phyloP scores from a whole-genome alignment of 371 early-diverging fungal genomes.

The Circinella umbellata region DNA sequence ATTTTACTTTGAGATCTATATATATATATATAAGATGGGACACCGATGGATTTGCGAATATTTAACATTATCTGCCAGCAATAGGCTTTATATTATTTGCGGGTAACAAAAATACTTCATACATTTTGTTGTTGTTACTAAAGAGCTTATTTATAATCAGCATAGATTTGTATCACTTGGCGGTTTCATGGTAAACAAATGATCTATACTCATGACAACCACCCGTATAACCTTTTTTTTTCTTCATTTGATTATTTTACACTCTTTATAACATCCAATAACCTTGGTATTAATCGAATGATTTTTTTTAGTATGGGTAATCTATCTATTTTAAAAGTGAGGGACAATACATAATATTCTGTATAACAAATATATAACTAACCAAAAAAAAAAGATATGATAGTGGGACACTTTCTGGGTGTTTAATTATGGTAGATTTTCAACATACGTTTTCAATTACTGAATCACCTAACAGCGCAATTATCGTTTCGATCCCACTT shows the following conservation, averaged over 20 bases:
- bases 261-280: background rate
- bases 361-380: background rate
- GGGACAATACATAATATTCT: too few species aligned
- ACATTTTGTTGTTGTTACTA: background rate
- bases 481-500: conserved; percentile 33
- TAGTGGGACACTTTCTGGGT: conserved; percentile 46
- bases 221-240: too few species aligned
- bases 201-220: background rate
- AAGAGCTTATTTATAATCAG: background rate
- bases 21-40: background rate
- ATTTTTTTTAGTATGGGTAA: conserved; percentile 32
- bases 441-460: conserved; percentile 16
- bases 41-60: background rate
- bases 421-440: conserved; percentile 45
- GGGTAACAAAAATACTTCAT: background rate
- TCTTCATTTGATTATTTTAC: background rate
- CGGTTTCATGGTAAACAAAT: conserved; percentile 49
- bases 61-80: conserved; percentile 7
- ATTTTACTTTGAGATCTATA: too few species aligned
- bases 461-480: conserved; percentile 11
- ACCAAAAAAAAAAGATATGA: conserved; percentile 42
- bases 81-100: conserved; percentile 15
- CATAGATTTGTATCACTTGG: conserved; percentile 48
- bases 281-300: too few species aligned
- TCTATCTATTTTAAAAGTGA: too few species aligned